A percentile compares a stretch with the other conserved stretches of the same genome.
These are phyloP conservation scores for Suhomyces bokatorum DNA, from an alignment of 1,139 yeast genomes.

Conservation along the genomic window DNA sequence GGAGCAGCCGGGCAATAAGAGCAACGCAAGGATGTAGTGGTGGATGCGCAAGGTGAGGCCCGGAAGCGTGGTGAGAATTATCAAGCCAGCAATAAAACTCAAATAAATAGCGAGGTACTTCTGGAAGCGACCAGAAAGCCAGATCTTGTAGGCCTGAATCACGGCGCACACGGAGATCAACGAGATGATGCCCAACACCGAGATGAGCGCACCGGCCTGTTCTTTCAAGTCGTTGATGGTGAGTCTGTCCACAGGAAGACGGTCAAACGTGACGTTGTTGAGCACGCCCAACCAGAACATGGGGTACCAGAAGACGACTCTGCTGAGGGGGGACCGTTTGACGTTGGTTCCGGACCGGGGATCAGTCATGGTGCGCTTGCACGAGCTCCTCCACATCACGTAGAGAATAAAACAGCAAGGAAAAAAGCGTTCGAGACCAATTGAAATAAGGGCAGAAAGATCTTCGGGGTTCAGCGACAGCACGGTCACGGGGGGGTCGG, in stretches of 20 bases:
- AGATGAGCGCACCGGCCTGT: slow-evolving; percentile 75
- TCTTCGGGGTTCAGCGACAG: slow-evolving; percentile 56
- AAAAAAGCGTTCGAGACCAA: slow-evolving; percentile 71
- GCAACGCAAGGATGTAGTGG: slow-evolving; percentile 81
- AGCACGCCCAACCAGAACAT: slow-evolving; percentile 82
- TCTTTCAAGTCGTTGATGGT: slow-evolving; percentile 66
- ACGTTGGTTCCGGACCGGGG: slow-evolving; percentile 8
- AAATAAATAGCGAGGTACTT: slow-evolving; percentile 57
- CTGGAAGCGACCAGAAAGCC: slow-evolving; percentile 76
- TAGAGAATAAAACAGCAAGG: slow-evolving; percentile 74
- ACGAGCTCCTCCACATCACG: slow-evolving; percentile 66
- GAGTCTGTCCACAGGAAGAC: slow-evolving; percentile 83
- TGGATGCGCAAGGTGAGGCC: slow-evolving; percentile 79
- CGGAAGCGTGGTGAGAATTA: slow-evolving; percentile 54
- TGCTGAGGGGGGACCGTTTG: slow-evolving; percentile 44
- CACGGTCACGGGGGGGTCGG: slow-evolving; percentile 76
- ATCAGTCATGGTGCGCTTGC: slow-evolving; percentile 34
- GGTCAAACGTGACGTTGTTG: slow-evolving; percentile 84
- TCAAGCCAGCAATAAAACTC: slow-evolving; percentile 45
- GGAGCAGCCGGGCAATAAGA: slow-evolving; percentile 83
- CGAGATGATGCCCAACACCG: slow-evolving; percentile 53
- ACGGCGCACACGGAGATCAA: slow-evolving; percentile 54
- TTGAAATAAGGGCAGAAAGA: slow-evolving; percentile 62
- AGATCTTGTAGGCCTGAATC: slow-evolving; percentile 74
- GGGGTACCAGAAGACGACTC: slow-evolving; percentile 71